Evolutionary conservation across 768 basidiomycete species (phyloP), one percentile per base, ranked within the genome.

Genomic region (Butyriboletus loyo): DNA sequence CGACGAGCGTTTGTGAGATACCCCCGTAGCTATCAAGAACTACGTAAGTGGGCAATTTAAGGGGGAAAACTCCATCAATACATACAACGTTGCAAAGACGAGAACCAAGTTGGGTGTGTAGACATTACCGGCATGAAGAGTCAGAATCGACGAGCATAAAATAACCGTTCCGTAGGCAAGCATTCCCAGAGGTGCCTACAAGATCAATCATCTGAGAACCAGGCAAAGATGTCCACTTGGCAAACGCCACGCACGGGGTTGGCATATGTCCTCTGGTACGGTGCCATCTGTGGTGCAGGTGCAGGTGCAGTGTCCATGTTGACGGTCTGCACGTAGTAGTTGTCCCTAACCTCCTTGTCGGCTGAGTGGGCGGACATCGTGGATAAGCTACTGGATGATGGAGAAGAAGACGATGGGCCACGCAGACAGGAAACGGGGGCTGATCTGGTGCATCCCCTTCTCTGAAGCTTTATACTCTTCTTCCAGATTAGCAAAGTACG

Each of bases 91-190:
- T 3, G 66, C 65, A 17, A 66, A 68, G 37, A 68, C 62, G 31
- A 66, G 52, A 27, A 68, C 64, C 50, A 66, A 38, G 49, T 61
- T 66, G 4, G 64, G 46, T 10, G 64, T 51, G 32, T 54, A 36
- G 38, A 68, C 59, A 28, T 37, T 44, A 2, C 56, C 56, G 22
- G 65, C 52, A 28, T 35, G 32, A n/a, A 66, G 59, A 7, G 65
- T 66, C 40, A 68, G 35, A 39, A 66, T 27, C 7, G 65, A 66
- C 4, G 65, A 68, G 45, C 67, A 68, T 44, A 68, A 47, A 17
- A 68, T 65, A 31, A 64, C 67, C 13, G 65, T 64, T 22, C 67
- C 62, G 25, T 64, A 66, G 21, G 65, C 55, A 52, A 66, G 55
- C 64, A 68, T 64, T 8, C 65, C 65, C 42, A 68, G 36, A 39